Percentiles rank a stretch among this genome's conserved stretches.
Conservation (phyloP, 225 moss, liverwort and hornwort genomes). For the Straminergon stramineum region DNA sequence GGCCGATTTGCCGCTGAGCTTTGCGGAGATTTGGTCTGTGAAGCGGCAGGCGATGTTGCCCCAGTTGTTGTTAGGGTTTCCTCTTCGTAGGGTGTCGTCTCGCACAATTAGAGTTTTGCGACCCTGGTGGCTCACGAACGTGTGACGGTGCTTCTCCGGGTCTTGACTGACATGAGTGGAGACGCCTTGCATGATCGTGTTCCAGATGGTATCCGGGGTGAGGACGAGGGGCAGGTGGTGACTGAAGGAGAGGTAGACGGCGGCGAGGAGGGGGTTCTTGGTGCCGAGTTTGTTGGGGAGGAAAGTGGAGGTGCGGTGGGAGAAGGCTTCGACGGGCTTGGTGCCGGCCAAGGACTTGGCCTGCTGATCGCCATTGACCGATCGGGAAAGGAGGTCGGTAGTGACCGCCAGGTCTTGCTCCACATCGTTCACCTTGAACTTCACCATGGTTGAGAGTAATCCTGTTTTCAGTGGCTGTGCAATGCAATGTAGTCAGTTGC, state of each 20-base stretch:
- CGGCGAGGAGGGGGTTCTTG: neutral
- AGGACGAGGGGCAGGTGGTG: neutral
- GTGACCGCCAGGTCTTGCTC: neutral
- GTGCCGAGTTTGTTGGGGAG: neutral
- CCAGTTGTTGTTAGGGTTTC: neutral
- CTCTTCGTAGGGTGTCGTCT: neutral
- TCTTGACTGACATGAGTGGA: slow-evolving; percentile 3
- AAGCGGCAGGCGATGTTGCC: neutral
- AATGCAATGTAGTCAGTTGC: neutral
- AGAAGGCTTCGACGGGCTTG: neutral
- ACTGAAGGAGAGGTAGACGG: slow-evolving; percentile 2
- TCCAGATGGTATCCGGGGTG: slow-evolving; percentile 6
- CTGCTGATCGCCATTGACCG: neutral
- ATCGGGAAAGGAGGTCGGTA: neutral
- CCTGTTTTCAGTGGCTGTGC: neutral
- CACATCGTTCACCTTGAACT: slow-evolving; percentile 1
- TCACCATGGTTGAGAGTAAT: neutral
- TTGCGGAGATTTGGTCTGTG: neutral
- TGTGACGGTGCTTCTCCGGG: slow-evolving; percentile 18
- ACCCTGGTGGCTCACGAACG: slow-evolving; percentile 4
- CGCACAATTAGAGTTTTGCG: neutral
- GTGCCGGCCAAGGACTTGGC: neutral
- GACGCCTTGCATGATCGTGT: slow-evolving; percentile 17
- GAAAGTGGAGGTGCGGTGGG: neutral
- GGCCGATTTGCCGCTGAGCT: slow-evolving; percentile 1